Percentiles rank a stretch among this genome's conserved stretches.
These are phyloP conservation scores for Crithidia expoeki DNA, from an alignment of 208 protist genomes.

Conservation along the genomic window DNA sequence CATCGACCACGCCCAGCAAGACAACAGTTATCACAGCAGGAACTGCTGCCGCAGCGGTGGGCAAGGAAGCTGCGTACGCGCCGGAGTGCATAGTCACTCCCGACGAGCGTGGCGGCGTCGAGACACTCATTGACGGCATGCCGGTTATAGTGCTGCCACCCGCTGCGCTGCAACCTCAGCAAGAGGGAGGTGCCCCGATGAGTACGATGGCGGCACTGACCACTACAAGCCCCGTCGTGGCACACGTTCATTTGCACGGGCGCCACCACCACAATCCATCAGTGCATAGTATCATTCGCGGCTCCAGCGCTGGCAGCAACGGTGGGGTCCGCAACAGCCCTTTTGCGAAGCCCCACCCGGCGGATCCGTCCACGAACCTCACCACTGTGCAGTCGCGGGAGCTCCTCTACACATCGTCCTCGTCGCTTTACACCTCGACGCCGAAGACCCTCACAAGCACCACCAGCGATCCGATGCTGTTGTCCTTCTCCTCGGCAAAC, in stretches of 20 bases:
- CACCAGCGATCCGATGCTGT: constrained; percentile 11
- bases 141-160: constrained; percentile 11
- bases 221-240: not conserved
- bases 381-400: constrained; percentile 11
- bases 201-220: not conserved
- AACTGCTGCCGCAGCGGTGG: not conserved
- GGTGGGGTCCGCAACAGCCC: constrained; percentile 7
- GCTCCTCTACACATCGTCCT: constrained; percentile 9
- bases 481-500: constrained; percentile 21
- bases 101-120: constrained; percentile 1
- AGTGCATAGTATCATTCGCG: not conserved
- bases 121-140: constrained; percentile 7
- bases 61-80: not conserved
- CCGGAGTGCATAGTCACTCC: not conserved
- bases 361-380: not conserved
- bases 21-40: not conserved
- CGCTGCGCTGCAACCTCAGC: not conserved
- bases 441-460: constrained; percentile 12
- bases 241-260: not conserved
- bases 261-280: not conserved
- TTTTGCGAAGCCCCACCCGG: not conserved
- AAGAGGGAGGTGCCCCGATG: not conserved
- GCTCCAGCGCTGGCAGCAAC: constrained; percentile 18
- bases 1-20: not conserved
- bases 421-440: constrained; percentile 14